Conservation (phyloP, 176 grass and related monocot species). For the Eragrostis nindensis region DNA sequence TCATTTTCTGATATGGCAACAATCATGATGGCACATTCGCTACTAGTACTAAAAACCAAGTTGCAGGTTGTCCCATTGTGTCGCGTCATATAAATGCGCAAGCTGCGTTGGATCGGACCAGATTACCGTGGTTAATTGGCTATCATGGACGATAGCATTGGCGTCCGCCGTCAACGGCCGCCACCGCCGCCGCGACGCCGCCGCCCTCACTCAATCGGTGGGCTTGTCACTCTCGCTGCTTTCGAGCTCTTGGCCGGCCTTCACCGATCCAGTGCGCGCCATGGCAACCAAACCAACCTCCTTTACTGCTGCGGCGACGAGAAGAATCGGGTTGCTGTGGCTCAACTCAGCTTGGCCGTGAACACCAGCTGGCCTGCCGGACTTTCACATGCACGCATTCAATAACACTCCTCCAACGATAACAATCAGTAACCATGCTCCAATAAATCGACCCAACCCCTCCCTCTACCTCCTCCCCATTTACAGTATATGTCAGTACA, state of each 20-base stretch:
- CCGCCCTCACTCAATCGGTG: not conserved
- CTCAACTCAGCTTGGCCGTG: not conserved
- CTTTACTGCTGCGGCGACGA: not conserved
- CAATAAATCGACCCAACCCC: slow-evolving; percentile 33
- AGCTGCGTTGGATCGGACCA: not conserved
- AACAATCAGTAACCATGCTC: not conserved
- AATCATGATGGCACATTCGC: not conserved
- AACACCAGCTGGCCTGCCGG: not conserved
- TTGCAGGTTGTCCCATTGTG: not conserved
- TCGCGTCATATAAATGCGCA: not conserved
- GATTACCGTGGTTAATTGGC: not conserved
- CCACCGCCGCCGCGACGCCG: not conserved
- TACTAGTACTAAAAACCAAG: too few species aligned
- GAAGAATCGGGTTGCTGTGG: too few species aligned
- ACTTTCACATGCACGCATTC: slow-evolving; percentile 43
- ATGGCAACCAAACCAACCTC: slow-evolving; percentile 8
- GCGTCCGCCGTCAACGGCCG: not conserved
- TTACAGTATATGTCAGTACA: too few species aligned
- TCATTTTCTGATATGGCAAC: not conserved
- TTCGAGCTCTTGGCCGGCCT: too few species aligned
- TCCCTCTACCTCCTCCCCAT: not conserved
- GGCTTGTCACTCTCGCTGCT: not conserved
- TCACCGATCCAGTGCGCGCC: not conserved
- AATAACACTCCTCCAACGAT: slow-evolving; percentile 1
- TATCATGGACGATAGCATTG: not conserved